These are phyloP conservation scores for Eucalyptus marginata DNA, from an alignment of 345 rosid genomes.

Conservation along the genomic window DNA sequence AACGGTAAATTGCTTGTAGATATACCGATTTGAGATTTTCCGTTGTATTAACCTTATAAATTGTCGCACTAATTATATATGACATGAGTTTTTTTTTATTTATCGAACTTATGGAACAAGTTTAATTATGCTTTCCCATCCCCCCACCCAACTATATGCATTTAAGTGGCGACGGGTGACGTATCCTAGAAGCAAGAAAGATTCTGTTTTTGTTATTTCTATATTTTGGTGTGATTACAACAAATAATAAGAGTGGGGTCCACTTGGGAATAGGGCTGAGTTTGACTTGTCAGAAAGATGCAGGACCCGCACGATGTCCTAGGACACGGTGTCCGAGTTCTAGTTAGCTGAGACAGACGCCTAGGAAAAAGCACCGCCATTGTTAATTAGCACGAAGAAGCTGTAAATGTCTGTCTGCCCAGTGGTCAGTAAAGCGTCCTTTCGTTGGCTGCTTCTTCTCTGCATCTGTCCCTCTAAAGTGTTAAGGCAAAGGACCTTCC, in stretches of 20 bases:
- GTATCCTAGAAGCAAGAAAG: background rate
- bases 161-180: background rate
- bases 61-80: background rate
- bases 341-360: background rate
- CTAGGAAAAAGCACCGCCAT: background rate
- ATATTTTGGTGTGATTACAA: background rate
- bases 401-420: background rate
- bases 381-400: background rate
- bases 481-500: background rate
- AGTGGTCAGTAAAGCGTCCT: background rate
- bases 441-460: background rate
- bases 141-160: background rate
- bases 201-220: background rate
- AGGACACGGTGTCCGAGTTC: background rate
- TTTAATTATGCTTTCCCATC: background rate
- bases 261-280: background rate
- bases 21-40: no score
- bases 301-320: background rate
- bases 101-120: background rate
- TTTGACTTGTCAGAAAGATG: background rate
- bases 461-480: background rate
- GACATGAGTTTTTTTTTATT: background rate
- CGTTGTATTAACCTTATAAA: rapidly evolving
- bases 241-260: background rate
- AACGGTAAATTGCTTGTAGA: rapidly evolving